A percentile compares a stretch with the other conserved stretches of the same genome.
These are phyloP conservation scores for Tricholoma terreum DNA, from an alignment of 768 basidiomycete genomes.

Conservation along the genomic window DNA sequence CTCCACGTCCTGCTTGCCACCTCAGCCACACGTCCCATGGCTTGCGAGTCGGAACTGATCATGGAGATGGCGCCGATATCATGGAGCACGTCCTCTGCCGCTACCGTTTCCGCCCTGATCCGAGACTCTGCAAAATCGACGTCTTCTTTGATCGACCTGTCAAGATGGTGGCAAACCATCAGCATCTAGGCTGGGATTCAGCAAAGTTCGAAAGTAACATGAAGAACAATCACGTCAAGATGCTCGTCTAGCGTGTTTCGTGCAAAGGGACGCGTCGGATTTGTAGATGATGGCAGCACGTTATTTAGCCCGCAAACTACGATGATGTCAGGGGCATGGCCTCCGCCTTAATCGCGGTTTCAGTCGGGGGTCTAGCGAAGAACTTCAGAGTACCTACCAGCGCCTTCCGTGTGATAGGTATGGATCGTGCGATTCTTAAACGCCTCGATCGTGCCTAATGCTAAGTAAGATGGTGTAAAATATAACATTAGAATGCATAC, in stretches of 20 bases:
- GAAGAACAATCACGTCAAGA: constrained; percentile 67
- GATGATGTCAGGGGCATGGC: constrained; percentile 98
- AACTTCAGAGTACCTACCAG: constrained; percentile 46
- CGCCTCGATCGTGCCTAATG: constrained; percentile 80
- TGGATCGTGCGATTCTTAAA: constrained; percentile 92
- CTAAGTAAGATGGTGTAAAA: neutral
- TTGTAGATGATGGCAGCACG: constrained; percentile 94
- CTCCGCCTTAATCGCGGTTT: constrained; percentile 56
- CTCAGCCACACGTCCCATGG: constrained; percentile 98
- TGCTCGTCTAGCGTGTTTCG: constrained; percentile 95
- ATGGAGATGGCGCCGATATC: constrained; percentile 94
- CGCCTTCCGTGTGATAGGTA: constrained; percentile 96
- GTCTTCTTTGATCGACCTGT: constrained; percentile 88
- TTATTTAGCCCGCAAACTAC: constrained; percentile 89
- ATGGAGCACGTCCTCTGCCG: constrained; percentile 94
- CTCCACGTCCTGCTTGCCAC: constrained; percentile 93
- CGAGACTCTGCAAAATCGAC: constrained; percentile 95
- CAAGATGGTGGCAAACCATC: constrained; percentile 99
- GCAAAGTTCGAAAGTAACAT: neutral
- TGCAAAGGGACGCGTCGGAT: constrained; percentile 91
- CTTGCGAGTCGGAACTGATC: constrained; percentile 95
- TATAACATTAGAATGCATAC: constrained; percentile 39
- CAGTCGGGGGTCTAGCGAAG: neutral
- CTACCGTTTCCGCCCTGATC: constrained; percentile 94
- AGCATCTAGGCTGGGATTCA: constrained; percentile 69